These are phyloP conservation scores for Iberis pinnata DNA, from an alignment of 345 rosid species.

Conservation along the genomic window DNA sequence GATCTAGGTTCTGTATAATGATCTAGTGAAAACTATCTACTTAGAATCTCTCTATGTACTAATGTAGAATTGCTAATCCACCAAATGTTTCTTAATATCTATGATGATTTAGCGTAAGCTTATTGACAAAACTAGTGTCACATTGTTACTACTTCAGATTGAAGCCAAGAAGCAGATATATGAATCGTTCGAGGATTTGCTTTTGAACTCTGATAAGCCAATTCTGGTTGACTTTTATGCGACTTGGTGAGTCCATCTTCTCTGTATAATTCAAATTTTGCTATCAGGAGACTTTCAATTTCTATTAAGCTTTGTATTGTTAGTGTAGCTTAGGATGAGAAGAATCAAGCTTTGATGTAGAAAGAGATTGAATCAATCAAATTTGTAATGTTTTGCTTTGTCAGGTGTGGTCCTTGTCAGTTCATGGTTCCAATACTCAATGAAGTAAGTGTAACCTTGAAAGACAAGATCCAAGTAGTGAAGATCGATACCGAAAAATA, in stretches of 20 bases:
- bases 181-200: slow-evolving; percentile 59
- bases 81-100: no score
- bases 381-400: neutral
- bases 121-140: neutral
- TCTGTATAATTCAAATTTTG: neutral
- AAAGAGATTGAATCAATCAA: neutral
- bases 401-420: slow-evolving; percentile 97
- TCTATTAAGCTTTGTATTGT: no score
- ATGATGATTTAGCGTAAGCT: slow-evolving; percentile 6
- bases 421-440: slow-evolving; percentile 78
- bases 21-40: no score
- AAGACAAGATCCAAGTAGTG: slow-evolving; percentile 71
- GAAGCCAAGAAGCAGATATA: slow-evolving; percentile 76
- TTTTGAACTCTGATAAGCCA: slow-evolving; percentile 64
- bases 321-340: no score
- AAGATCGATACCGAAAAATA: slow-evolving; percentile 94
- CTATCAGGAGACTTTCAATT: no score
- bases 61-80: no score
- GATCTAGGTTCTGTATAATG: no score
- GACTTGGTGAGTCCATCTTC: slow-evolving; percentile 51
- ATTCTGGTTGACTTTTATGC: slow-evolving; percentile 87
- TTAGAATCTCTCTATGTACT: neutral
- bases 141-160: slow-evolving; percentile 32
- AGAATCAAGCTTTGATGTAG: neutral
- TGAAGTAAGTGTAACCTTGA: slow-evolving; percentile 60